Percentiles rank a stretch among this genome's conserved stretches.
phyloP scores from a whole-genome alignment of 2,329 filamentous ascomycete genomes.

The Pseudofabraea citricarpa region DNA sequence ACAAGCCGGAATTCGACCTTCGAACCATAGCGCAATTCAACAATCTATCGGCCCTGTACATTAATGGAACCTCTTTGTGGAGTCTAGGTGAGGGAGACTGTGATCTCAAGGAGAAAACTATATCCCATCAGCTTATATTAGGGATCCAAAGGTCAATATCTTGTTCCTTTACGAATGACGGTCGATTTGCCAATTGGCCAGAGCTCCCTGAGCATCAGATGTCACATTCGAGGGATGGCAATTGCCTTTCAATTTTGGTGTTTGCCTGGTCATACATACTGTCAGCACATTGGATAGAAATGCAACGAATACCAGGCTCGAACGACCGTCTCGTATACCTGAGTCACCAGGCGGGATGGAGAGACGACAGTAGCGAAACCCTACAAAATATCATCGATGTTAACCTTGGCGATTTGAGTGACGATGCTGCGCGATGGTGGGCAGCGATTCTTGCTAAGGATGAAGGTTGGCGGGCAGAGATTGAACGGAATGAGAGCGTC shows the following conservation, averaged over 20 bases:
- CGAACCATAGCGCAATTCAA: neutral
- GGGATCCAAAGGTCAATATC: conserved; percentile 6
- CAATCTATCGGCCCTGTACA: conserved; percentile 3
- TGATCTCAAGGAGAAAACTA: conserved; percentile 5
- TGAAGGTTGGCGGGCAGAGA: conserved; percentile 10
- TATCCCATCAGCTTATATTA: conserved; percentile 5
- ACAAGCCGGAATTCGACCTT: conserved; percentile 5
- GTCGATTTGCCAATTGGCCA: conserved; percentile 8
- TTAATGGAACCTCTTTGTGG: conserved; percentile 6
- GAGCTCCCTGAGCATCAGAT: neutral
- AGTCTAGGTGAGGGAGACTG: conserved; percentile 3
- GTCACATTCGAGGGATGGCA: conserved; percentile 3
- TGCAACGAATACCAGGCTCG: conserved; percentile 4
- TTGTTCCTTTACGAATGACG: conserved; percentile 6
- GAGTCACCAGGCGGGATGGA: conserved; percentile 4
- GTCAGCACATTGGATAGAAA: conserved; percentile 9
- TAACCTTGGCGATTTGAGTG: conserved; percentile 6
- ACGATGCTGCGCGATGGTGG: conserved; percentile 10
- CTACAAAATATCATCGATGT: conserved; percentile 6
- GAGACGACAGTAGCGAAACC: conserved; percentile 4
- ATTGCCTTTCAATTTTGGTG: conserved; percentile 8
- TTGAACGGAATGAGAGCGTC: conserved; percentile 8
- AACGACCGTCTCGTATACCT: conserved; percentile 9
- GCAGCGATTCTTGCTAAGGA: conserved; percentile 10
- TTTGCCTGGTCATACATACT: conserved; percentile 12